Base-by-base conservation (phyloP, 2,329 filamentous ascomycete species). In the Exophiala spinifera region DNA sequence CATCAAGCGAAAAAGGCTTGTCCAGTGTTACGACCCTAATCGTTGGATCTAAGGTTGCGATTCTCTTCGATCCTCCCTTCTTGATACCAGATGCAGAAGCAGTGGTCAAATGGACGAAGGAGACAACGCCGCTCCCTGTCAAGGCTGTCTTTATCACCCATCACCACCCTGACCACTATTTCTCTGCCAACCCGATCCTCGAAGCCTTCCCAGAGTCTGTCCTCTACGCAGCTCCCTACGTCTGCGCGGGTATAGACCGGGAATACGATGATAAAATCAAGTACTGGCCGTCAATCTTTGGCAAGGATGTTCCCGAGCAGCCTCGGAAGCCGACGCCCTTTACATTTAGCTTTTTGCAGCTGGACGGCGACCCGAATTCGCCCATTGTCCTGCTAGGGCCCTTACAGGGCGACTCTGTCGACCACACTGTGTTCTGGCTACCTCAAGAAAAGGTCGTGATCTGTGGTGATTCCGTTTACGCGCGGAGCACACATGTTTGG, bases 101-200 rank as follows among this genome's bases (percentile, higher is more conserved):
- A 10, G 62, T 67, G 3, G 61, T 68, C 8, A n/a, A 37, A 31
- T 69, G 65, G 63, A 57, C 69, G 25, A 63, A 64, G 34, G 31
- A 56, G 4, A 69, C 52, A 4, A 65, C 62, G 3, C 23, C 46
- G 3, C 45, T 61, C 2, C 62, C 65, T 1, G 48, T 70, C 5
- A 63, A 62, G 42, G 68, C 65, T 3, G 57, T 71, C 33, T 70
- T 70, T 50, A 60, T 68, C 17, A 70, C 68, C 5, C 67, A 70
- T 53, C 69, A 70, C 48, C 68, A 69, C 49, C 67, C 67, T 4
- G 67, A 70, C 54, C 66, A 71, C 58, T 70, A 66, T 53, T 67
- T 67, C 57, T 61, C 64, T 4, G 63, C 64, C 20, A 67, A 69
- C 34, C 63, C 65, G 0, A 66, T 69, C 46, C 63, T 70, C 1